Evolutionary conservation across 352 stramenopile species (phyloP), one percentile per base, ranked within the genome.

Genomic region (Elongisporangium prolatum): DNA sequence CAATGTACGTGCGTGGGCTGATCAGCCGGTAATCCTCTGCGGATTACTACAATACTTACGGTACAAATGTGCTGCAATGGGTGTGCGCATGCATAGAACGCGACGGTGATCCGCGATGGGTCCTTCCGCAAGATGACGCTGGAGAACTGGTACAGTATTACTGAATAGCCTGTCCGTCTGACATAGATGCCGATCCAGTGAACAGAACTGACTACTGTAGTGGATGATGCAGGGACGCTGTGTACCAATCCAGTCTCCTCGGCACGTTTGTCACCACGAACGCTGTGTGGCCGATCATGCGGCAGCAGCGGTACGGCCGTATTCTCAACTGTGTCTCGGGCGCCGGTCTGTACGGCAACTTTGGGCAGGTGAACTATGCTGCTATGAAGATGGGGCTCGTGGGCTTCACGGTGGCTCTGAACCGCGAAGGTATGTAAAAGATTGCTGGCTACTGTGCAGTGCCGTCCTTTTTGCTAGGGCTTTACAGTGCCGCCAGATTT

Each of bases 331-430:
- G 78, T 54, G 69, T 83, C 57, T 89, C 78, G 14, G 77, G 72
- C 16, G 65, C 78, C 2, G 82, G 82, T 1, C 62, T 92, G 21
- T 91, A 91, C 49, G 82, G 82, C 16, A 88, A 91, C 63, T 91
- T 91, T 59, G 82, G 82, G 3, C 82, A 91, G 48, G 78, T 77
- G 47, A 89, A 91, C 67, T 92, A 92, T 60, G 78, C 77, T 7
- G 70, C 82, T n/a, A 80, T 84, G 68, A 92, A 92, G 56, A 86
- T 87, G 73, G 82, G 74, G 2, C 64, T 92, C 24, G 76, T 80
- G 21, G 82, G 82, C 48, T 86, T 92, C 52, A 89, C 77, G 0
- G 71, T 80, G 38, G 76, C 82, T 25, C 67, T 92, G 22, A 84
- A 84, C 56, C 75, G 76, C 38, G 82, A 92, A 82, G 81, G 77